These are phyloP conservation scores for Erysiphe neolycopersici DNA, from an alignment of 2,329 filamentous ascomycete genomes.

Conservation along the genomic window DNA sequence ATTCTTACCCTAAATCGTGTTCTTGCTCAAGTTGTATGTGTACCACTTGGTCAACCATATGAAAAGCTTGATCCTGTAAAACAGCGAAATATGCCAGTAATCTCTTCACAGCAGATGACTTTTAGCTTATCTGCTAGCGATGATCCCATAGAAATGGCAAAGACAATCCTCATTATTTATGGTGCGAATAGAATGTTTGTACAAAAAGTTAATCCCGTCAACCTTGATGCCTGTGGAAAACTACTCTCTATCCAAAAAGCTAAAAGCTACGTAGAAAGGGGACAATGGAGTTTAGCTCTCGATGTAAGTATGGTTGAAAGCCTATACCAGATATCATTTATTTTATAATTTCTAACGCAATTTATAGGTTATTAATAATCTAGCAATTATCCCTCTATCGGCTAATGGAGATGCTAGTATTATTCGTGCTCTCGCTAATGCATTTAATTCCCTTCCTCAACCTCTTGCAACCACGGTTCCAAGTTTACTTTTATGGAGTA, in stretches of 20 bases:
- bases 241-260: constrained; percentile 33
- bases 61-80: constrained; percentile 36
- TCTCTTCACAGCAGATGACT: constrained; percentile 8
- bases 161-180: constrained; percentile 36
- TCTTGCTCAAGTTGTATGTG: constrained; percentile 65
- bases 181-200: constrained; percentile 31
- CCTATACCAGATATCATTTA: background rate
- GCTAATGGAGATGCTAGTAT: constrained; percentile 47
- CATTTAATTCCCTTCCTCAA: constrained; percentile 52
- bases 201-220: constrained; percentile 27
- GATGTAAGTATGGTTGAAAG: constrained; percentile 26
- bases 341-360: constrained; percentile 5
- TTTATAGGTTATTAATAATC: constrained; percentile 37
- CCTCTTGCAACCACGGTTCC: constrained; percentile 74
- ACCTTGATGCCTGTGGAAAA: constrained; percentile 29
- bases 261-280: constrained; percentile 28
- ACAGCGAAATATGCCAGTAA: constrained; percentile 6
- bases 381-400: constrained; percentile 58
- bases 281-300: constrained; percentile 31
- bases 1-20: constrained; percentile 70
- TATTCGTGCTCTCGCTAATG: constrained; percentile 57
- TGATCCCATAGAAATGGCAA: constrained; percentile 34
- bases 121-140: constrained; percentile 40
- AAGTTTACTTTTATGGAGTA: constrained; percentile 79
- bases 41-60: constrained; percentile 61